Evolutionary conservation across 192 early-diverging fungal species (phyloP).

Genomic region (Jimgerdemannia flammicorona): DNA sequence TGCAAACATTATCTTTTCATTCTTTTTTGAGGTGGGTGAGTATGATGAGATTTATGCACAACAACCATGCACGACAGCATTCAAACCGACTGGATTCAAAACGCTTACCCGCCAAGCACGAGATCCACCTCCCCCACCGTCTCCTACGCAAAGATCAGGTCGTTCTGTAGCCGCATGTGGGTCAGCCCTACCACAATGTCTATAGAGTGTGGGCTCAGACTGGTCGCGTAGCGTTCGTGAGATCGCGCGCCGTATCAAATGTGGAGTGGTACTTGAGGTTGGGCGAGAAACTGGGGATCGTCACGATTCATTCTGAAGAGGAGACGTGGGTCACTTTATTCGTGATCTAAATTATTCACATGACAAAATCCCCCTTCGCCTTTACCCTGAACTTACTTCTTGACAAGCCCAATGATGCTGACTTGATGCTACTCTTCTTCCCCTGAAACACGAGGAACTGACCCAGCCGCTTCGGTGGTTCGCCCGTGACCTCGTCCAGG

Average conservation of each 20-base stretch:
- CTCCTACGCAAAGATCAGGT: slow-evolving; percentile 47
- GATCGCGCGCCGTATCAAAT: slow-evolving; percentile 40
- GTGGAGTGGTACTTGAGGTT: slow-evolving; percentile 55
- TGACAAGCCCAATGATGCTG: slow-evolving; percentile 52
- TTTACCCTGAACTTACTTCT: slow-evolving; percentile 35
- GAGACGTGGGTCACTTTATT: neutral
- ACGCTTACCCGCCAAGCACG: slow-evolving; percentile 56
- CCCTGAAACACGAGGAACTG: slow-evolving; percentile 43
- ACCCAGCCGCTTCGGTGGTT: slow-evolving; percentile 22
- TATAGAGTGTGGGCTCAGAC: slow-evolving; percentile 33
- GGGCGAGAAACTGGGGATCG: slow-evolving; percentile 56
- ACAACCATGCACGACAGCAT: neutral
- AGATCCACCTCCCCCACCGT: slow-evolving; percentile 58
- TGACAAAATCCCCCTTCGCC: neutral
- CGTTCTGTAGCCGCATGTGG: slow-evolving; percentile 67
- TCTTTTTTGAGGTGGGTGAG: neutral
- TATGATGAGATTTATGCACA: neutral
- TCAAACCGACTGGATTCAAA: neutral
- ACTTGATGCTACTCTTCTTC: slow-evolving; percentile 31
- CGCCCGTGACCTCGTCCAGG: slow-evolving; percentile 32
- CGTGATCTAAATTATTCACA: neutral
- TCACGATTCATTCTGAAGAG: slow-evolving; percentile 55
- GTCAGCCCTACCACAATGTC: slow-evolving; percentile 69
- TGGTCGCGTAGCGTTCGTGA: slow-evolving; percentile 30
- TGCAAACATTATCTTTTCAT: too few relatives aligned